phyloP scores from a whole-genome alignment of 108 stramenopile species.

The Skeletonema menzelii region DNA sequence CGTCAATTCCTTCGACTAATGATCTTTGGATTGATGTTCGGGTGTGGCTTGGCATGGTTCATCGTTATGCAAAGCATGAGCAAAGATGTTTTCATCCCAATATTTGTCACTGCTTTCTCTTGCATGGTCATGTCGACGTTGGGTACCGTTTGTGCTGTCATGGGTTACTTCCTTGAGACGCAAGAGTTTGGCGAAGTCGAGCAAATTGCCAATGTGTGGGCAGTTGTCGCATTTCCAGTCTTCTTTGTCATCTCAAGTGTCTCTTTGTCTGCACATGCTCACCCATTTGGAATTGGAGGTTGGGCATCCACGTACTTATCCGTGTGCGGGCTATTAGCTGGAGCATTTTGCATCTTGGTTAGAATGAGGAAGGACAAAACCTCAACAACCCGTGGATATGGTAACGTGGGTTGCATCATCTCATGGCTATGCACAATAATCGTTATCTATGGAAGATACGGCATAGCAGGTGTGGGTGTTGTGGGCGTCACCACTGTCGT shows the following conservation, averaged over 20 bases:
- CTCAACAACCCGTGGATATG: conserved; percentile 54
- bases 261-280: conserved; percentile 41
- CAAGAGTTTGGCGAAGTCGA: conserved; percentile 70
- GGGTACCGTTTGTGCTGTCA: conserved; percentile 71
- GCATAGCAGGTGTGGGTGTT: conserved; percentile 70
- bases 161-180: conserved; percentile 72
- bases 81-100: conserved; percentile 58
- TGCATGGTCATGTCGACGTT: conserved; percentile 74
- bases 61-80: conserved; percentile 75
- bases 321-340: conserved; percentile 49
- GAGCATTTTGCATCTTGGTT: conserved; percentile 55
- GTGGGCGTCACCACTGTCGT: conserved; percentile 55
- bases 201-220: conserved; percentile 66
- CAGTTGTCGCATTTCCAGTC: conserved; percentile 52
- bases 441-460: conserved; percentile 66
- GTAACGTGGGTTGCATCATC: conserved; percentile 61
- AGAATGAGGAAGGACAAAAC: conserved; percentile 52
- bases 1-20: conserved; percentile 69
- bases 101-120: conserved; percentile 57
- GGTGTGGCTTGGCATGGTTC: conserved; percentile 82
- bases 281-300: conserved; percentile 69
- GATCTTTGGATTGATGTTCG: conserved; percentile 80
- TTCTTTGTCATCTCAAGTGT: conserved; percentile 55
- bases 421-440: conserved; percentile 57
- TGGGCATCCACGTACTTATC: conserved; percentile 76